Conservation (phyloP, 2,329 filamentous ascomycete genomes). For the Ceratocystis smalleyi region DNA sequence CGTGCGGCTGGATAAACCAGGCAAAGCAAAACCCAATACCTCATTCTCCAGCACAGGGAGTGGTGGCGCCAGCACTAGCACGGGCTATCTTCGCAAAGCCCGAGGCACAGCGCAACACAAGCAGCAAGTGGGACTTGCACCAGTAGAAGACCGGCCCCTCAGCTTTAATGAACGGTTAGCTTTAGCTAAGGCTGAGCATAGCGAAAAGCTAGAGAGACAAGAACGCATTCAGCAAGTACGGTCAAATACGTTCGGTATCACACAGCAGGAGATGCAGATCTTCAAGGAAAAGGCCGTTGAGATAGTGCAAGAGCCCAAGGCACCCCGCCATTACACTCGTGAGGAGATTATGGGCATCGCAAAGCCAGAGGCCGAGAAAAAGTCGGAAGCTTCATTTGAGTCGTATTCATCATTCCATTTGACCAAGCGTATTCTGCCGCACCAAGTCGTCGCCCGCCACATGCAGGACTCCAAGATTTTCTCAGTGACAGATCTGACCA, state of each 20-base stretch:
- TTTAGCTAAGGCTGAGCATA: constrained; percentile 46
- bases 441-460: constrained; percentile 62
- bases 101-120: constrained; percentile 6
- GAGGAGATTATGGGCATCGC: constrained; percentile 40
- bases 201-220: constrained; percentile 33
- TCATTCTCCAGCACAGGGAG: constrained; percentile 8
- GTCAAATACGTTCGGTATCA: constrained; percentile 41
- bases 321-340: constrained; percentile 42
- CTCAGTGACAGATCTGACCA: constrained; percentile 64
- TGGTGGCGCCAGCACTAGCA: background rate
- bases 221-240: constrained; percentile 38
- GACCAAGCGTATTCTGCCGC: constrained; percentile 66
- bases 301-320: constrained; percentile 33
- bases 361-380: constrained; percentile 26
- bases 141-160: constrained; percentile 25
- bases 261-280: constrained; percentile 41
- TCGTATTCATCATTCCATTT: constrained; percentile 75
- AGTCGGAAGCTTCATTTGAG: constrained; percentile 53
- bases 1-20: constrained; percentile 9
- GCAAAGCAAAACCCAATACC: background rate
- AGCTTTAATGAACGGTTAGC: constrained; percentile 79
- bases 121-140: background rate
- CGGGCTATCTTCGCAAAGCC: constrained; percentile 13
- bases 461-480: constrained; percentile 64
- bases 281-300: constrained; percentile 44